Percentiles rank a stretch among this genome's conserved stretches.
Conservation (phyloP, 306 rosid species). For the Castanea mollissima region DNA sequence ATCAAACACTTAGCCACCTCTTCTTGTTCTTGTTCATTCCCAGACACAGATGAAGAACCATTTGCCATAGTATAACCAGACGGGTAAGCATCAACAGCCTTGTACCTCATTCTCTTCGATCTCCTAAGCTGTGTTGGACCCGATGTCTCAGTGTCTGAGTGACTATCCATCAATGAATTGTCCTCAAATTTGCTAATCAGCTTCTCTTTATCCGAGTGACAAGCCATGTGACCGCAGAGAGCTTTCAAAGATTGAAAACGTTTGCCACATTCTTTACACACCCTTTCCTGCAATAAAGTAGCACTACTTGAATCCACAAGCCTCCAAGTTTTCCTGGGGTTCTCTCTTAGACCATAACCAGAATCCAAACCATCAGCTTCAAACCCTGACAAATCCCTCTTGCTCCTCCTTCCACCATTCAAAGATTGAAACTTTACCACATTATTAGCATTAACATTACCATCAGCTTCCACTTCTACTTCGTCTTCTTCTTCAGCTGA, state of each 20-base stretch:
- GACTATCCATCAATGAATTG: slow-evolving; percentile 48
- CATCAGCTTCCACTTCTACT: slow-evolving; percentile 12
- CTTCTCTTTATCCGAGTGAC: slow-evolving; percentile 72
- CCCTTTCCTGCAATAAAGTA: slow-evolving; percentile 27
- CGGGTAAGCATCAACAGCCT: slow-evolving; percentile 28
- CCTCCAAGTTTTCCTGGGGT: slow-evolving; percentile 73
- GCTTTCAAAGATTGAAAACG: slow-evolving; percentile 78
- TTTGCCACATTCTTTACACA: slow-evolving; percentile 84
- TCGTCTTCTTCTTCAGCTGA: slow-evolving; percentile 29
- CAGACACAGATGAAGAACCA: slow-evolving; percentile 49
- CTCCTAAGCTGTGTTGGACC: slow-evolving; percentile 38
- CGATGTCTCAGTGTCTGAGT: slow-evolving; percentile 65
- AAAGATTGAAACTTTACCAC: slow-evolving; percentile 33
- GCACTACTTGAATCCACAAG: slow-evolving; percentile 44
- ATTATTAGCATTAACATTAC: slow-evolving; percentile 22
- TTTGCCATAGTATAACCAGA: slow-evolving; percentile 20
- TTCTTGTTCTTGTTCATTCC: slow-evolving; percentile 57
- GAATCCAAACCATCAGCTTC: slow-evolving; percentile 34
- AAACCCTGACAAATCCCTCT: slow-evolving; percentile 48
- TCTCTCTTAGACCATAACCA: slow-evolving; percentile 68
- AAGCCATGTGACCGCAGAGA: slow-evolving; percentile 86
- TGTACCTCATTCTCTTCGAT: slow-evolving; percentile 47
- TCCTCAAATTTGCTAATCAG: slow-evolving; percentile 31
- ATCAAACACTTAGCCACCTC: slow-evolving; percentile 78
- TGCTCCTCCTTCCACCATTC: slow-evolving; percentile 39